Evolutionary conservation across 2,329 filamentous ascomycete species (phyloP), one percentile per base, ranked within the genome.

Genomic region (Xylariomycetidae sp.): DNA sequence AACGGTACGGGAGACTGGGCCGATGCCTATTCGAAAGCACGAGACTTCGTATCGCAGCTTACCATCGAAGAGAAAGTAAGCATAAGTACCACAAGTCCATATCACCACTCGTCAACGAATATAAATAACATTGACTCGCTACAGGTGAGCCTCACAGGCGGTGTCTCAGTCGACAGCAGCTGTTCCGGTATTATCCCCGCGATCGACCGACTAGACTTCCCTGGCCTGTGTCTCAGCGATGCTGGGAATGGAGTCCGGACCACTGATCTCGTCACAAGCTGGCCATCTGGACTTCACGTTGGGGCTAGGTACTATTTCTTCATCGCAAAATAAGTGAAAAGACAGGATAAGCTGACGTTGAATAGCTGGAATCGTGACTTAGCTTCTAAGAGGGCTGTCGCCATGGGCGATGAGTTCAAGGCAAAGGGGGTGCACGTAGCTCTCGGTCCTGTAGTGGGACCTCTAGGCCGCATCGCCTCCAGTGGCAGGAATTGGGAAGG

Each of bases 401-500:
- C 80, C 30, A 88, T 94, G 81, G 88, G 81, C 3, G 66, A 70
- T 37, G 88, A 94, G 57, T 85, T 85, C 54, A 74, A 72, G 41
- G 74, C 62, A 26, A 94, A 94, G 58, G 88, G 88, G 30, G 77
- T 88, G 19, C 84, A 94, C 53, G 71, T 92, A 11, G 73, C 83
- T 36, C 70, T 94, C 8, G 88, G 86, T 0, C 88, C 88, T 3
- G 85, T 85, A 0, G 78, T 86, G 37, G 79, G 80, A 0, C 79
- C 81, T 0, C 51, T 81, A 0, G 80, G 81, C 8, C 67, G 79
- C 3, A 66, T 80, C 30, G 73, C 77, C 1, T 63, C 67, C 15
- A 73, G 75, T 30, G 82, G 82, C 0, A 64, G 82, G 33, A 82
- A 80, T 41, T 85, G 79, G 75, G 77, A 81, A 51, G 75, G 74